Percentiles rank a stretch among this genome's conserved stretches.
These are phyloP conservation scores for Coniochaeta hoffmannii DNA, from an alignment of 2,329 filamentous ascomycete species.

Conservation along the genomic window DNA sequence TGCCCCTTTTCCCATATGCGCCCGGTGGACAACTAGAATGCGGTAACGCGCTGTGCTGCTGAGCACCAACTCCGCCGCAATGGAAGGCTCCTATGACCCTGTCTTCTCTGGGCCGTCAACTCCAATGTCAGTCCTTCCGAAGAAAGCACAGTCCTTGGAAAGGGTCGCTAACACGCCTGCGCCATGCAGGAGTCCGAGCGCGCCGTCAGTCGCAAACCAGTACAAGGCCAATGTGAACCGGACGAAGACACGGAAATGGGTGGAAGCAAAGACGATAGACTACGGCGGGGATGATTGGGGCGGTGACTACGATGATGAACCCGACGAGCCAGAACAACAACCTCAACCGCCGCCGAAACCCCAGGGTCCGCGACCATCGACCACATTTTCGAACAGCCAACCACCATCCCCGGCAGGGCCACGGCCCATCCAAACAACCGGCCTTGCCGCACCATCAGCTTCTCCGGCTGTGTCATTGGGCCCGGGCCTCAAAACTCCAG, in stretches of 20 bases:
- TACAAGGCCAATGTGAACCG: constrained; percentile 86
- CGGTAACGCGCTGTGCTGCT: background rate
- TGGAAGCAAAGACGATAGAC: constrained; percentile 75
- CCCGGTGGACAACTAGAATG: background rate
- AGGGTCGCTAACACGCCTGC: constrained; percentile 2
- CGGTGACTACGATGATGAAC: constrained; percentile 55
- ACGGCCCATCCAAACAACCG: background rate
- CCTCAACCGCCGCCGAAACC: background rate
- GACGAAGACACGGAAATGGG: constrained; percentile 90
- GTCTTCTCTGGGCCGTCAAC: constrained; percentile 1
- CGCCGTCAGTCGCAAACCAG: constrained; percentile 18
- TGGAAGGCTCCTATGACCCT: constrained; percentile 1
- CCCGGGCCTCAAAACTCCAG: background rate
- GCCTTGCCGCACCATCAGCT: background rate
- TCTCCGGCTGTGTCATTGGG: background rate
- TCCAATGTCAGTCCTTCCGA: background rate
- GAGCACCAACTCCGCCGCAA: background rate
- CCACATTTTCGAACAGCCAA: background rate
- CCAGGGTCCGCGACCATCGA: background rate
- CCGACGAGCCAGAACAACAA: constrained; percentile 33
- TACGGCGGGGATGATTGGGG: constrained; percentile 97
- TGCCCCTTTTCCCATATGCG: background rate
- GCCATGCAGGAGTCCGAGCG: constrained; percentile 13
- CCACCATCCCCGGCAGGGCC: background rate
- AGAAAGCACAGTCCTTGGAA: background rate